Base-by-base conservation (phyloP, 2,329 filamentous ascomycete genomes). In the Mollisiaceae sp. region DNA sequence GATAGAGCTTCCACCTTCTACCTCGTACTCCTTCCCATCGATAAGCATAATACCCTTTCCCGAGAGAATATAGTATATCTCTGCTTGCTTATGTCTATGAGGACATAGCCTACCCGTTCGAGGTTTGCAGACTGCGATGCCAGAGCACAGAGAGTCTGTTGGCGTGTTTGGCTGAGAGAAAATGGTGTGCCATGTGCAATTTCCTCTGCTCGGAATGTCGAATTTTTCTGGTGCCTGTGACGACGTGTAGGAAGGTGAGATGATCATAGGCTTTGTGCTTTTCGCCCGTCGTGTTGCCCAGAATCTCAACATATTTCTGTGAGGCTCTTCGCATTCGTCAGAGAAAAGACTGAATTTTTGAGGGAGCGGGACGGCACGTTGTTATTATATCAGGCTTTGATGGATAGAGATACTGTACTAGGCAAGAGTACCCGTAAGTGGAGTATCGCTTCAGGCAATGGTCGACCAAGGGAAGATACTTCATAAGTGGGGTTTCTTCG, bases 51-150 rank as follows among this genome's bases (percentile, higher is more conserved):
- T 68, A 0, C 78, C 80, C 0, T 65, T 70, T 0, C 80, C 80
- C 0, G 75, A 66, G 0, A 77, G 72, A 20, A 82, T 71, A 61
- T 81, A 73, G 60, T 82, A 82, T 1, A 82, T 74, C 68, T 82
- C 80, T 0, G 80, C 77, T 43, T 82, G 80, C 4, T 65, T 50
- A 60, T 82, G 80, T 0, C 77, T 74, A 67, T 82, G 80, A 1
- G 68, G 65, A 50, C 75, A 76, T 8, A 81, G 70, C 62, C 77
- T 71, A 8, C 79, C 80, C 8, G 69, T 74, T 5, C 58, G 52
- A 1, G 75, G 71, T 1, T 75, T 74, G 63, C 75, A 79, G 1
- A 71, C 71, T 1, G 77, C 79, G 18, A 81, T 76, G 0, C 80
- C 80, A 0, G 76, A 74, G 2, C 72, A 78, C 22, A 82, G 69